A percentile compares a stretch with the other conserved stretches of the same genome.
Conservation (phyloP, 495 filamentous ascomycete genomes). For the Penicillium tannophilum region DNA sequence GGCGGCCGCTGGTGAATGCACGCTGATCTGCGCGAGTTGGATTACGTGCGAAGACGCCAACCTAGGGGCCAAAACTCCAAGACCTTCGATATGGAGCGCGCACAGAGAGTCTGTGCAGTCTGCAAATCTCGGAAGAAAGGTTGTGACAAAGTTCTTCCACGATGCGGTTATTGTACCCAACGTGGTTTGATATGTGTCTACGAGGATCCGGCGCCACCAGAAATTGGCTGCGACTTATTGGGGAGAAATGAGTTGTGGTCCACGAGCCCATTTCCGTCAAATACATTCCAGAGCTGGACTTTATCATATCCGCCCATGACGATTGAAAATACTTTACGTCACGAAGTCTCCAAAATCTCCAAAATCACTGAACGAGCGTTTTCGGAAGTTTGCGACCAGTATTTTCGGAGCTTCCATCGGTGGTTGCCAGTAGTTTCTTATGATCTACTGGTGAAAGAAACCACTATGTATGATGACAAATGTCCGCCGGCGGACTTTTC, state of each 20-base stretch:
- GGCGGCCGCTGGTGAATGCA: neutral
- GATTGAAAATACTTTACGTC: neutral
- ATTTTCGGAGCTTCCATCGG: constrained; percentile 5
- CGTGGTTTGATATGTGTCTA: constrained; percentile 15
- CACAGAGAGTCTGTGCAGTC: constrained; percentile 22
- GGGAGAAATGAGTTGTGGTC: neutral
- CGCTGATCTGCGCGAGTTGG: neutral
- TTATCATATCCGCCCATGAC: neutral
- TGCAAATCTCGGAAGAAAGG: constrained; percentile 40
- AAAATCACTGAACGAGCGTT: constrained; percentile 22
- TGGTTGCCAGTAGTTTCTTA: constrained; percentile 9
- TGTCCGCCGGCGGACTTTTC: constrained; percentile 21
- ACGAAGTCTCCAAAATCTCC: constrained; percentile 20
- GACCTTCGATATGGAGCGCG: constrained; percentile 1
- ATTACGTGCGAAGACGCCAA: neutral
- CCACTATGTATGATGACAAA: neutral
- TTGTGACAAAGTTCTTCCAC: constrained; percentile 39
- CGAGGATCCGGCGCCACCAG: constrained; percentile 15
- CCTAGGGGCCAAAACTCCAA: neutral
- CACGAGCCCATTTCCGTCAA: neutral
- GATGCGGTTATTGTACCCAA: constrained; percentile 32
- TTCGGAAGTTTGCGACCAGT: constrained; percentile 2
- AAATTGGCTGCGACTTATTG: neutral
- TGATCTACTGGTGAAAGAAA: neutral
- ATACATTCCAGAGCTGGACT: neutral